Evolutionary conservation across 1,284 basidiomycete species (phyloP).

Genomic region (Pascua guehoae): DNA sequence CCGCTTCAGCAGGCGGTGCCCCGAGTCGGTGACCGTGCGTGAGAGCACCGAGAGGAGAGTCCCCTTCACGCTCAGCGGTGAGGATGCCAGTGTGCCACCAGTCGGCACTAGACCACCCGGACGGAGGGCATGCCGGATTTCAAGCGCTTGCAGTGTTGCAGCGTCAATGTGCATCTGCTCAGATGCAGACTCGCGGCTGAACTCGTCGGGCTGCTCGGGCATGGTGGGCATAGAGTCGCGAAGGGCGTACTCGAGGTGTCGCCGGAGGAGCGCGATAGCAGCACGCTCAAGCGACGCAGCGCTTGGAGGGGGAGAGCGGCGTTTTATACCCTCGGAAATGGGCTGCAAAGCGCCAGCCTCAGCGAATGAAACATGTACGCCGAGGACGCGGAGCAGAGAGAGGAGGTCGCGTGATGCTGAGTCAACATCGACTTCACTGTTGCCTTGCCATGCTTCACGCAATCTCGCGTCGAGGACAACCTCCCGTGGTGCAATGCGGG

Average conservation of each 20-base stretch:
- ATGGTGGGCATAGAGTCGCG: slow-evolving; percentile 74
- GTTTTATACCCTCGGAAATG: background rate
- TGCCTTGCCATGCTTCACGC: slow-evolving; percentile 31
- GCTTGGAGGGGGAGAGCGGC: slow-evolving; percentile 2
- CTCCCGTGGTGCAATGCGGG: slow-evolving; percentile 74
- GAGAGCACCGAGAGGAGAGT: slow-evolving; percentile 74
- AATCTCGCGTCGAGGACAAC: slow-evolving; percentile 64
- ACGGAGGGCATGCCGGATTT: slow-evolving; percentile 72
- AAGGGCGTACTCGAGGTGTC: slow-evolving; percentile 67
- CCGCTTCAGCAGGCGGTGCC: slow-evolving; percentile 64
- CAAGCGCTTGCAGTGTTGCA: slow-evolving; percentile 82
- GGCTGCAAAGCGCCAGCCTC: slow-evolving; percentile 4
- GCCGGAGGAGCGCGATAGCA: slow-evolving; percentile 65
- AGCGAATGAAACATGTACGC: slow-evolving; percentile 42
- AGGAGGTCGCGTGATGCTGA: background rate
- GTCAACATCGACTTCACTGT: background rate
- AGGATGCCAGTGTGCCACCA: background rate
- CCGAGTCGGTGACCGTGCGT: slow-evolving; percentile 73
- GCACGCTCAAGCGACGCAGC: slow-evolving; percentile 13
- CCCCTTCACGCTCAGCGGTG: slow-evolving; percentile 42
- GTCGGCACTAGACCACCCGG: slow-evolving; percentile 58
- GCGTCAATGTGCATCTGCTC: slow-evolving; percentile 82
- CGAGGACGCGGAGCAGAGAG: slow-evolving; percentile 29
- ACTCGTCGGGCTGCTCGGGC: slow-evolving; percentile 48
- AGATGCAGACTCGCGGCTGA: slow-evolving; percentile 59